Evolutionary conservation across 176 grass and related monocot genomes (phyloP).

Genomic region (Juncus effusus): DNA sequence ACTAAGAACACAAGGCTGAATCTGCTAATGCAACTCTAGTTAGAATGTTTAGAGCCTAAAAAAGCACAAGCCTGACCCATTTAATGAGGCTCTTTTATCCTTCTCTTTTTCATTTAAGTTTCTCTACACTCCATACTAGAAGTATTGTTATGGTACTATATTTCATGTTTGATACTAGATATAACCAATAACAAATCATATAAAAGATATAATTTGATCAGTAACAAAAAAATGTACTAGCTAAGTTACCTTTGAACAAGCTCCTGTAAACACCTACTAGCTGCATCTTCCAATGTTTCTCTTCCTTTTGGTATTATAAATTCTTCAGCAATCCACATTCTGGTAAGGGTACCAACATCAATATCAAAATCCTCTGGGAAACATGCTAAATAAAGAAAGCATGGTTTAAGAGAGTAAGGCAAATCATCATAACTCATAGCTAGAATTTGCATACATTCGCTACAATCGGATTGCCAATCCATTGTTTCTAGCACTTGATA

Average conservation of each 20-base stretch:
- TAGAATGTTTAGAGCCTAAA: no score
- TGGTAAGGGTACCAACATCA: background rate
- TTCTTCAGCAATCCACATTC: conserved; percentile 25
- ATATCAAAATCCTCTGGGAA: conserved; percentile 21
- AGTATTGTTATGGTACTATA: no score
- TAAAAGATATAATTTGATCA: background rate
- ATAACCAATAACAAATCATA: no score
- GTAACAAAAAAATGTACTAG: background rate
- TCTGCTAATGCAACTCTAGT: no score
- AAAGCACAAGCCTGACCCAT: no score
- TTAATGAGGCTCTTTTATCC: no score
- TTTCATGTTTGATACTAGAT: no score
- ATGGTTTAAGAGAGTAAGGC: conserved; percentile 17
- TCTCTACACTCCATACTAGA: no score
- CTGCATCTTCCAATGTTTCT: conserved; percentile 4
- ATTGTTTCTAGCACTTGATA: background rate
- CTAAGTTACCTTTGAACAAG: conserved; percentile 18
- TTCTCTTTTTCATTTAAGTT: no score
- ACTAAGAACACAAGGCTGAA: no score
- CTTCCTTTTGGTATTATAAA: background rate
- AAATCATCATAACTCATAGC: conserved; percentile 20
- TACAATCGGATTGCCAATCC: background rate
- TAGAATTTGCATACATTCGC: conserved; percentile 2
- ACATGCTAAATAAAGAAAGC: conserved; percentile 23
- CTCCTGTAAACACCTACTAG: conserved; percentile 3